Percentiles rank a stretch among this genome's conserved stretches.
phyloP scores from a whole-genome alignment of 108 stramenopile genomes.

The Fragilaria radians region DNA sequence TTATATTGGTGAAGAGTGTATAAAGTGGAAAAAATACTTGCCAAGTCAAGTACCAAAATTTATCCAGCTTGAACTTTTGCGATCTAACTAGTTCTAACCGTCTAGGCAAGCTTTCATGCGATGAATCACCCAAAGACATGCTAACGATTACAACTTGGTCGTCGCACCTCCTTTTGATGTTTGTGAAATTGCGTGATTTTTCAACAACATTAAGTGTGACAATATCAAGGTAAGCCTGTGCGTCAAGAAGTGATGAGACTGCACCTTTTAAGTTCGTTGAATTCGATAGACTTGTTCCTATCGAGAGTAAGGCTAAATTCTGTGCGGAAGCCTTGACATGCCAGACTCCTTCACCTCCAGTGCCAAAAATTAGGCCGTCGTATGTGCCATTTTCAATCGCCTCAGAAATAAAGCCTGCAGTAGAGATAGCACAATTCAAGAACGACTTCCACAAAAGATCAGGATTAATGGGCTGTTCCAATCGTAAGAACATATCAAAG shows the following conservation, averaged over 20 bases:
- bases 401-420: background rate
- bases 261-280: background rate
- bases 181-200: background rate
- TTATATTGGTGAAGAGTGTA: background rate
- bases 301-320: background rate
- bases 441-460: background rate
- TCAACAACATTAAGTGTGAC: background rate
- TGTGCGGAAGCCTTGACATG: background rate
- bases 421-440: background rate
- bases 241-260: background rate
- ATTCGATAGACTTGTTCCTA: background rate
- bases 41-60: conserved; percentile 23
- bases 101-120: background rate
- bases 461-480: background rate
- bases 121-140: background rate
- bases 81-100: background rate
- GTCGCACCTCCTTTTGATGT: background rate
- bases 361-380: background rate
- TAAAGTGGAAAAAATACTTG: conserved; percentile 13
- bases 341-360: background rate
- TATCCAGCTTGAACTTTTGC: background rate
- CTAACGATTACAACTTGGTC: background rate
- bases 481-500: background rate
- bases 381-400: background rate
- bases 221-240: background rate